Evolutionary conservation across 2,329 filamentous ascomycete genomes (phyloP).

Genomic region (Clathrospora elynae): DNA sequence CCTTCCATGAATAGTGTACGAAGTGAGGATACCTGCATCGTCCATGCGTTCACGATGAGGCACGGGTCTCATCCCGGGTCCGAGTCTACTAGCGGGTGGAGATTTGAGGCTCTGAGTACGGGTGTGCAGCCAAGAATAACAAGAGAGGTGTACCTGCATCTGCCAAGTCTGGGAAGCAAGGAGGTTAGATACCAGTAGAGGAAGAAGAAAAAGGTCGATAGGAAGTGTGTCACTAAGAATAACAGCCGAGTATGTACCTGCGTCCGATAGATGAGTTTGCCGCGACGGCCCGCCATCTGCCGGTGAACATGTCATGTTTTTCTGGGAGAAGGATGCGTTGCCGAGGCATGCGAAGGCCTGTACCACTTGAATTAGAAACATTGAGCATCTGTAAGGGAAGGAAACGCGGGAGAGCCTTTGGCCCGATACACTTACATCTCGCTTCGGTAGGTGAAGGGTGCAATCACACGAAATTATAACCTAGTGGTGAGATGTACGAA

Average conservation of each 20-base stretch:
- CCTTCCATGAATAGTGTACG: slow-evolving; percentile 6
- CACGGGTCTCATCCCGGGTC: slow-evolving; percentile 7
- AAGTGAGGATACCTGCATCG: slow-evolving; percentile 3
- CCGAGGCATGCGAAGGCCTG: slow-evolving; percentile 4
- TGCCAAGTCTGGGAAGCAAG: slow-evolving; percentile 2
- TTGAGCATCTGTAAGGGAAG: slow-evolving; percentile 22
- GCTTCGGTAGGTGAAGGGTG: slow-evolving; percentile 14
- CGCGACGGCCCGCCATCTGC: slow-evolving; percentile 15
- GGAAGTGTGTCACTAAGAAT: slow-evolving; percentile 19
- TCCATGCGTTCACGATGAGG: slow-evolving; percentile 6
- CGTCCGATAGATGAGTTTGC: slow-evolving; percentile 23
- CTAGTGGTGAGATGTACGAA: slow-evolving; percentile 17
- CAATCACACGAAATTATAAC: slow-evolving; percentile 12
- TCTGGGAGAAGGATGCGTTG: slow-evolving; percentile 1
- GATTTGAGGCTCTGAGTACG: not conserved
- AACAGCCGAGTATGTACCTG: slow-evolving; percentile 20
- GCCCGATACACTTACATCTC: slow-evolving; percentile 11
- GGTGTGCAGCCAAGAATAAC: slow-evolving; percentile 8
- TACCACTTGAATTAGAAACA: slow-evolving; percentile 32
- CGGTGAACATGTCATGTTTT: slow-evolving; percentile 2
- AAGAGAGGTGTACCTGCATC: slow-evolving; percentile 11
- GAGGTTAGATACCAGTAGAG: not conserved
- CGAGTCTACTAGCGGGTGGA: slow-evolving; percentile 1
- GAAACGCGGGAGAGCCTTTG: slow-evolving; percentile 9
- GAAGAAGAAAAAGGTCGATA: not conserved